Percentiles rank a stretch among this genome's conserved stretches.
These are phyloP conservation scores for Solanum megistacrolobum DNA, from an alignment of 257 asterid species.

Conservation along the genomic window DNA sequence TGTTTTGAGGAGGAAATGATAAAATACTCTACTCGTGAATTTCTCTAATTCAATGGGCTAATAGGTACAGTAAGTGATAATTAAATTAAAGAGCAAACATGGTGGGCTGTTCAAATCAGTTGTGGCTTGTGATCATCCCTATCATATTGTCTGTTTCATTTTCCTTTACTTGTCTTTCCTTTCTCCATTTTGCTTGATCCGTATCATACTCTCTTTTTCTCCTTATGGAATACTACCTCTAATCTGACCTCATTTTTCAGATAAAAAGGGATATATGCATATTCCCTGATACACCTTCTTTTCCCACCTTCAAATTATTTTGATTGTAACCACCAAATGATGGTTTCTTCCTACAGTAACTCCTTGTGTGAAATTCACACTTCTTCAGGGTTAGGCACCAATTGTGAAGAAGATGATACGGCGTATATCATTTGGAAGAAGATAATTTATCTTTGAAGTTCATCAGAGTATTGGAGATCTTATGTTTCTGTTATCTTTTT, in stretches of 20 bases:
- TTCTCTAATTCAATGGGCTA: neutral
- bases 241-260: neutral
- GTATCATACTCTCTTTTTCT: neutral
- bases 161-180: neutral
- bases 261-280: neutral
- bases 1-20: neutral
- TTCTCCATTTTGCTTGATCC: neutral
- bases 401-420: neutral
- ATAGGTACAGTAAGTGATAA: neutral
- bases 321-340: neutral
- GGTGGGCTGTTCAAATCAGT: neutral
- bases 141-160: neutral
- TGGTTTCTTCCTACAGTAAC: neutral
- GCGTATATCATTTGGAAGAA: neutral
- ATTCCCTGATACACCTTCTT: neutral
- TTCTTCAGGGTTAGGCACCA: neutral
- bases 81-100: neutral
- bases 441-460: neutral
- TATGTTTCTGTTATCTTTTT: neutral
- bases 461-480: neutral
- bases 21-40: neutral
- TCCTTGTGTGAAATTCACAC: neutral
- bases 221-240: neutral
- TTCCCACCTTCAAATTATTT: neutral
- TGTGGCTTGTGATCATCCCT: neutral